Percentiles rank a stretch among this genome's conserved stretches.
These are phyloP conservation scores for Botrytis pseudocinerea DNA, from an alignment of 2,329 filamentous ascomycete genomes.

Conservation along the genomic window DNA sequence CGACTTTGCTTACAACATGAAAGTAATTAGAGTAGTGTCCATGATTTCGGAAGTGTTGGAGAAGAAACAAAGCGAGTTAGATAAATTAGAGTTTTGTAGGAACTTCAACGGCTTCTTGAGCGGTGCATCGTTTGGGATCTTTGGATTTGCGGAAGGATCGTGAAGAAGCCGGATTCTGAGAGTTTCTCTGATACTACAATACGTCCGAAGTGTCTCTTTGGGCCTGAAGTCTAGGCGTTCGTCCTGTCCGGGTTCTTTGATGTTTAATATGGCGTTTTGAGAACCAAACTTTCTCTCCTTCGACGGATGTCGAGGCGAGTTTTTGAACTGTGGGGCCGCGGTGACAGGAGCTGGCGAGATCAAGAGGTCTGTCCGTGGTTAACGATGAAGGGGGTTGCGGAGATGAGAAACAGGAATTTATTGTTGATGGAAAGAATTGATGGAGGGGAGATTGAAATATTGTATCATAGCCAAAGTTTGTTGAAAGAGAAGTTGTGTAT, in stretches of 20 bases:
- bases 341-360: neutral
- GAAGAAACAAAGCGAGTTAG: constrained; percentile 10
- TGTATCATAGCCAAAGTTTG: neutral
- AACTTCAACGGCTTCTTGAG: constrained; percentile 7
- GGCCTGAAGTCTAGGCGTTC: neutral
- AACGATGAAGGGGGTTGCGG: neutral
- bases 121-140: neutral
- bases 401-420: neutral
- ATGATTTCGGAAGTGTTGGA: constrained; percentile 32
- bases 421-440: neutral
- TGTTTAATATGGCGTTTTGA: neutral
- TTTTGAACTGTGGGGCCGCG: neutral
- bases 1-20: constrained; percentile 54
- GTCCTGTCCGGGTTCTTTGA: neutral
- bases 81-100: neutral
- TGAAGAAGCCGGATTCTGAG: neutral
- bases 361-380: neutral
- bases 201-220: neutral
- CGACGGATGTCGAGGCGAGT: neutral
- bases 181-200: constrained; percentile 7
- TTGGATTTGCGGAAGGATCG: neutral
- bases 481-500: neutral
- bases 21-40: constrained; percentile 65
- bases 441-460: neutral
- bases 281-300: neutral